phyloP scores from a whole-genome alignment of 805 yeast genomes.

The Pichia pseudocactophila region DNA sequence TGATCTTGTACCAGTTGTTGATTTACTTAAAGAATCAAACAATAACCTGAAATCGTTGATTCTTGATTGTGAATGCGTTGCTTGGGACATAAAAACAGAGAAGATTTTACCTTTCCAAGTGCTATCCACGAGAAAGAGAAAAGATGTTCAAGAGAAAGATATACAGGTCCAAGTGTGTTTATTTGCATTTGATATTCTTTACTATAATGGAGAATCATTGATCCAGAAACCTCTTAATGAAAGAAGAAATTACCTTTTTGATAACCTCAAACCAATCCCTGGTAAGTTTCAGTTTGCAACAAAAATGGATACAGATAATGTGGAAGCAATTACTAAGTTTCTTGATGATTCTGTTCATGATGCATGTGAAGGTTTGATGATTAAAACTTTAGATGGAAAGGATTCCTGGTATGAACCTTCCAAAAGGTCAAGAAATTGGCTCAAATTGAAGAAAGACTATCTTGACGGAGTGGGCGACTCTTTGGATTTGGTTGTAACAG shows the following conservation, averaged over 20 bases:
- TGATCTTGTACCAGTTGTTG: constrained; percentile 65
- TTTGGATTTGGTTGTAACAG: constrained; percentile 83
- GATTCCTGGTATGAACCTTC: constrained; percentile 91
- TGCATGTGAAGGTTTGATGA: constrained; percentile 94
- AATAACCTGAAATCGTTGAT: constrained; percentile 49
- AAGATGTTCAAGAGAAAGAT: constrained; percentile 80
- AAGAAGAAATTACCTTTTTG: constrained; percentile 53
- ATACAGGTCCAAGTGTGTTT: constrained; percentile 87
- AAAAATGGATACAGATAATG: constrained; percentile 55
- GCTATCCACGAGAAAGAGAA: constrained; percentile 85
- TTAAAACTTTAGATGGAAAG: constrained; percentile 71
- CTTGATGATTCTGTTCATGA: constrained; percentile 84
- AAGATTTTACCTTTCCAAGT: constrained; percentile 91
- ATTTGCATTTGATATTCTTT: constrained; percentile 83
- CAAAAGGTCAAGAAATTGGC: constrained; percentile 91
- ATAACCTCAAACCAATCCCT: constrained; percentile 48
- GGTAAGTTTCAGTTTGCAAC: constrained; percentile 84
- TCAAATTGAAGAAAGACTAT: constrained; percentile 90
- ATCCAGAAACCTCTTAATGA: constrained; percentile 59
- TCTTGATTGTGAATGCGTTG: constrained; percentile 94
- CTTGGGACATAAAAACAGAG: constrained; percentile 76
- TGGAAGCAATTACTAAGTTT: constrained; percentile 70
- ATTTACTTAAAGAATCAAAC: constrained; percentile 31
- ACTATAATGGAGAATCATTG: constrained; percentile 62
- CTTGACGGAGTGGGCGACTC: constrained; percentile 95